Percentiles rank a stretch among this genome's conserved stretches.
Evolutionary conservation across 164 flowering plant species (phyloP).

Genomic region (Chimonanthus praecox): DNA sequence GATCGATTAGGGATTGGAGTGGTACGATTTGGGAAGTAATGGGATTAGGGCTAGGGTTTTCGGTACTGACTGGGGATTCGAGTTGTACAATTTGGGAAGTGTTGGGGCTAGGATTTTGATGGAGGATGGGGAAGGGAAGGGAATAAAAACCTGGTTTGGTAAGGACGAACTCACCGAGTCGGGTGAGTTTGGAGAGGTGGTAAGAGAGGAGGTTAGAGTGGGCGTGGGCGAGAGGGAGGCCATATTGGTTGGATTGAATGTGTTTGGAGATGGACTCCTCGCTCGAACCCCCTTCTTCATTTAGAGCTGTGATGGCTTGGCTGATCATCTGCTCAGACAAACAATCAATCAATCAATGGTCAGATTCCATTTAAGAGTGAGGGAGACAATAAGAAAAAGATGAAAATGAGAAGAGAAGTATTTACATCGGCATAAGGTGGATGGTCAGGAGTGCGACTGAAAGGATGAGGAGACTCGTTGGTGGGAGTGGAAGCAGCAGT

Average conservation of each 20-base stretch:
- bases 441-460: constrained; percentile 6
- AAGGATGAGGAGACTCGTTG: neutral
- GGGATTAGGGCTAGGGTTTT: neutral
- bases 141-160: neutral
- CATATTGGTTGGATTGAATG: neutral
- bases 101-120: neutral
- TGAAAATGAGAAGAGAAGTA: neutral
- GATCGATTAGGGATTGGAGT: too few species aligned
- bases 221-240: neutral
- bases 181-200: constrained; percentile 4
- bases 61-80: neutral
- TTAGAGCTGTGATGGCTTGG: neutral
- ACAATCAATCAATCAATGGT: neutral
- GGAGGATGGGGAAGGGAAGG: neutral
- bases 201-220: constrained; percentile 4
- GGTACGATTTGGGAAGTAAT: too few species aligned
- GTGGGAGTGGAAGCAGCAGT: neutral
- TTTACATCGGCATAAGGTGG: constrained; percentile 6
- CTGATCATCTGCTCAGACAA: neutral
- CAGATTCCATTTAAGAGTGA: neutral
- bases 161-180: neutral
- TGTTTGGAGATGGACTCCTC: neutral
- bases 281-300: constrained; percentile 4
- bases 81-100: neutral
- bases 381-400: neutral